These are phyloP conservation scores for Bipolaris zeicola DNA, from an alignment of 2,329 filamentous ascomycete species.

Conservation along the genomic window DNA sequence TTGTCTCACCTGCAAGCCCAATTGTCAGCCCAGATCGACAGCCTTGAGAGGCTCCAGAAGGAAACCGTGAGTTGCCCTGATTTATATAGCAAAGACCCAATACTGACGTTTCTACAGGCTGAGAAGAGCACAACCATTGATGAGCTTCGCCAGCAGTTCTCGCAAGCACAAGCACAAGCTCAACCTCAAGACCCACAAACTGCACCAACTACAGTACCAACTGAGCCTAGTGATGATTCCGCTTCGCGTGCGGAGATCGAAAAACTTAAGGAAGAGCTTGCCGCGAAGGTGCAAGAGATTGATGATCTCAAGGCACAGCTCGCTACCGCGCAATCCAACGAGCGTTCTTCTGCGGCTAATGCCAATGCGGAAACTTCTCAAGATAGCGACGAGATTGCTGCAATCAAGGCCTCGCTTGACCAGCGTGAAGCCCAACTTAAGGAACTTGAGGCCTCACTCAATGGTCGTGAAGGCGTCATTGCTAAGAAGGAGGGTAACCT, in stretches of 20 bases:
- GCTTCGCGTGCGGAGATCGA: conserved; percentile 24
- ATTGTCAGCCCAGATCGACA: conserved; percentile 62
- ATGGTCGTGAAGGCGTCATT: conserved; percentile 34
- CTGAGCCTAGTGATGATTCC: conserved; percentile 6
- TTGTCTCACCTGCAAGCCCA: conserved; percentile 46
- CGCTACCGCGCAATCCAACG: conserved; percentile 25
- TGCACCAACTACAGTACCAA: conserved; percentile 12
- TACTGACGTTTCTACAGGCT: conserved; percentile 32
- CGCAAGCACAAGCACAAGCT: conserved; percentile 26
- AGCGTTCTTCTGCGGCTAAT: conserved; percentile 8
- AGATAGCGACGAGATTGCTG: conserved; percentile 51
- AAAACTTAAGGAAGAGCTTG: conserved; percentile 47
- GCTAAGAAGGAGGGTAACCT: conserved; percentile 32
- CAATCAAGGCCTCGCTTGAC: conserved; percentile 42
- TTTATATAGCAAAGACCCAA: neutral
- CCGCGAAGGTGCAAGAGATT: conserved; percentile 53
- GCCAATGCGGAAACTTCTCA: conserved; percentile 52
- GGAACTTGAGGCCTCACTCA: conserved; percentile 53
- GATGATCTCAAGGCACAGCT: conserved; percentile 51
- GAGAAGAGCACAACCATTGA: conserved; percentile 51
- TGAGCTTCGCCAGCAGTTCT: conserved; percentile 41
- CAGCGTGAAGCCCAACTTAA: conserved; percentile 35
- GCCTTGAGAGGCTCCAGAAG: conserved; percentile 67
- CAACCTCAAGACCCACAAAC: conserved; percentile 25
- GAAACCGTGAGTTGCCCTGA: conserved; percentile 54